Base-by-base conservation (phyloP, 441 rosid genomes). In the Jatropha multifida region DNA sequence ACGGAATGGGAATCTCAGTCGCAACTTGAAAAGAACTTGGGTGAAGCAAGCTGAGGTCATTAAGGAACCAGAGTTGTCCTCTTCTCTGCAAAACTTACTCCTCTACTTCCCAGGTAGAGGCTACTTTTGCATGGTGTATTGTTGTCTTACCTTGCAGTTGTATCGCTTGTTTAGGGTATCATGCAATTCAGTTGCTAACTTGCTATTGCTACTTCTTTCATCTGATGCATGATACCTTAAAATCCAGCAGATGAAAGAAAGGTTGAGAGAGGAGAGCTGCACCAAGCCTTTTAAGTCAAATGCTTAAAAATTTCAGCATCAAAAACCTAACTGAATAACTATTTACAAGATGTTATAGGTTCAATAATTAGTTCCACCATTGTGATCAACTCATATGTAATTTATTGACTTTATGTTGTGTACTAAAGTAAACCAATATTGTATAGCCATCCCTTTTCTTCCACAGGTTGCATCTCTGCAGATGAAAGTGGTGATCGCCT, bases 101-200 rank as follows among this genome's bases (percentile, higher is more conserved):
- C 90, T 96, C 74, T 89, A 82, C 84, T 91, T 84, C 83, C 97
- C 98, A 83, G 96, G 99, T 92, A 85, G 76, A 74, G 78, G 54
- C 73, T 73, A 74, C 65, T 48, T 40, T 9, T 65, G 72, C 75
- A 69, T 73, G 26, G 74, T 52, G 70, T 81, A 42, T 75, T 78
- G 68, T 69, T 72, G 65, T 58, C 64, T 54, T 77, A 37, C 64
- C 72, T 23, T 58, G 18, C 68, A 66, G 71, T 41, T 68, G 23
- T 65, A n/a, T 75, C 15, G 20, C 20, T 79, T 55, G 48, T 67
- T 40, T 42, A 44, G 41, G 59, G 52, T 71, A 38, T 62, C 59
- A 56, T 7, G 60, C 48, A 44, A 44, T 44, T 32, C 32, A 32
- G 32, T 32, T 32, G 32, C 32, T 32, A 32, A 32, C 32, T 32